Percentiles rank a stretch among this genome's conserved stretches.
These are phyloP conservation scores for Eucalyptus camaldulensis DNA, from an alignment of 345 rosid species.

Conservation along the genomic window DNA sequence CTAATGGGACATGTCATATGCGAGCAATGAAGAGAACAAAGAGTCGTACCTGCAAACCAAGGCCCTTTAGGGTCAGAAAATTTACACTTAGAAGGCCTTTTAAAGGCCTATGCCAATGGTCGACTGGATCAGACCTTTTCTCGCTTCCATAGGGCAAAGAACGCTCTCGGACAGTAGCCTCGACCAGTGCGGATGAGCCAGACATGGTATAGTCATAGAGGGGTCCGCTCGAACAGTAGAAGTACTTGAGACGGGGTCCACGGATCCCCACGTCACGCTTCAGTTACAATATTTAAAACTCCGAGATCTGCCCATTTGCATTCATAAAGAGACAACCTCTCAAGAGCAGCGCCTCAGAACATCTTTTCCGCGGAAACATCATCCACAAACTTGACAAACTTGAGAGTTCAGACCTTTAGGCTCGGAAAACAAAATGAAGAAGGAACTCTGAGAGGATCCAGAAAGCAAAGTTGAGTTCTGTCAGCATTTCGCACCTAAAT, in stretches of 20 bases:
- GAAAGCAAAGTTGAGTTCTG: background rate
- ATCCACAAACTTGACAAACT: background rate
- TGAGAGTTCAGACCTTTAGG: background rate
- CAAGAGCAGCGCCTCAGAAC: background rate
- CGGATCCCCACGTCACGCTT: background rate
- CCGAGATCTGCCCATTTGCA: background rate
- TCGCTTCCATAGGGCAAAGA: background rate
- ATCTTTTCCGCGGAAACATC: background rate
- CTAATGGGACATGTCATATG: background rate
- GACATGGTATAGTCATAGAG: background rate
- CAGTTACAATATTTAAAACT: background rate
- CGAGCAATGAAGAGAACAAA: background rate
- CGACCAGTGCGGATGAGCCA: background rate
- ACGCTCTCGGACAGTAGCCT: background rate
- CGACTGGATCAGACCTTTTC: background rate
- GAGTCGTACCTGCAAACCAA: background rate
- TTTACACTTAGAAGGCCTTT: background rate
- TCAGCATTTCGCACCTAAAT: background rate
- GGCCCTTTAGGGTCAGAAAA: background rate
- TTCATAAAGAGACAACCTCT: background rate
- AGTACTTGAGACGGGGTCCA: background rate
- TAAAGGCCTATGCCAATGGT: background rate
- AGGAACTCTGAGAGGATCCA: background rate
- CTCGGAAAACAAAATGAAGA: background rate
- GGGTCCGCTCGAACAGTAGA: background rate